Base-by-base conservation (phyloP, 805 yeast species). In the Priceomyces medius region DNA sequence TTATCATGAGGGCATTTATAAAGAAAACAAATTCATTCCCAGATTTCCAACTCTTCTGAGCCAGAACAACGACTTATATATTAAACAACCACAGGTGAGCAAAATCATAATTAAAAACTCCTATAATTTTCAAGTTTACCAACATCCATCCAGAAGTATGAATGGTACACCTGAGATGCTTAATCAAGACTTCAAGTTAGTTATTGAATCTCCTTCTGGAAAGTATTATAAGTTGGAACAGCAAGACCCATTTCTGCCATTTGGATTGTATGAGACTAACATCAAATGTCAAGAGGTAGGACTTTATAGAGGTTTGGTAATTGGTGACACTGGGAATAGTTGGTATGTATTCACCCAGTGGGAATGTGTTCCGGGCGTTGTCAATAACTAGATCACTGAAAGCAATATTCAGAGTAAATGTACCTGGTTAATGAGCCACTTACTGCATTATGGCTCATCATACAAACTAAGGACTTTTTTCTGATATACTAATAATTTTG, bases 281-380 rank as follows among this genome's bases (percentile, higher is more conserved):
- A 66, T 85, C 18, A 76, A 76, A 43, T 71, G 88, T 42, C 76
- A 74, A 46, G 97, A 90, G 56, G 59, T 65, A 1, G 99, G 99
- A 2, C 59, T 74, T 13, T 93, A 96, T 88, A 75, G 90, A 43
- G 91, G 88, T 1, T 74, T 90, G 35, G 88, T 88, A 0, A 77
- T 85, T 29, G 83, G 88, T 7, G 91, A 88, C 47, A 77, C 81
- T 31, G 87, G 86, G 3, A 74, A 74, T 41, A 82, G 88, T 40
- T 87, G 96, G 88, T 84, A 88, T 53, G 88, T 86, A 3, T 88
- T 87, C 64, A 89, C 95, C 10, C 96, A 89, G 61, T 91, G 99
- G 99, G 68, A 70, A 23, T 84, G 91, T 60, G 59, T 66, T 14
- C 58, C 59, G 4, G 56, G 55, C 3, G 40, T 46, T 10, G 51